Percentiles rank a stretch among this genome's conserved stretches.
These are phyloP conservation scores for Pichia cabralensis DNA, from an alignment of 805 yeast species.

Conservation along the genomic window DNA sequence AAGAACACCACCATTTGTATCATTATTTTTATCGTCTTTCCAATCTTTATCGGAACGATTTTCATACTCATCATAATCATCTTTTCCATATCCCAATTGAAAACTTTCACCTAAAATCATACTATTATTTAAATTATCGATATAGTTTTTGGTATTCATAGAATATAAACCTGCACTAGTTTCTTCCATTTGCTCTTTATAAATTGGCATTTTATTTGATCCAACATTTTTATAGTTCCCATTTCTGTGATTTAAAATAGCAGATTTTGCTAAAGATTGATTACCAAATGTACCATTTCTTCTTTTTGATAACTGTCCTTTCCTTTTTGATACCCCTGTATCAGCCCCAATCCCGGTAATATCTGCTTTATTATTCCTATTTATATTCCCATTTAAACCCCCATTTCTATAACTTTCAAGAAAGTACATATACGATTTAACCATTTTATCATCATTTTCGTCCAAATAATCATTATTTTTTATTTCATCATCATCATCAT, in stretches of 20 bases:
- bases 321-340: not conserved
- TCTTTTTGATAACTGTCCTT: not conserved
- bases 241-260: conserved; percentile 16
- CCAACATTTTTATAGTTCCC: too few relatives aligned
- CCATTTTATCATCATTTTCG: conserved; percentile 78
- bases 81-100: conserved; percentile 26
- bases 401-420: conserved; percentile 69
- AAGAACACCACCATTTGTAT: conserved; percentile 12
- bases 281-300: too few relatives aligned
- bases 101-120: conserved; percentile 35
- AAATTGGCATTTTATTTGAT: too few relatives aligned
- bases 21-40: conserved; percentile 16
- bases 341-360: too few relatives aligned
- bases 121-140: conserved; percentile 22
- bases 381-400: too few relatives aligned
- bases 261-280: conserved; percentile 14
- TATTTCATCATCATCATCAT: too few relatives aligned
- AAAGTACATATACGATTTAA: conserved; percentile 80
- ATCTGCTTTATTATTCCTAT: too few relatives aligned
- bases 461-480: too few relatives aligned
- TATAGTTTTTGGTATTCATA: conserved; percentile 15
- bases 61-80: conserved; percentile 14
- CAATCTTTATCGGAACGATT: conserved; percentile 14
- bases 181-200: conserved; percentile 15
- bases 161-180: conserved; percentile 23